phyloP scores from a whole-genome alignment of 768 basidiomycete genomes.

The Trametes cingulata region DNA sequence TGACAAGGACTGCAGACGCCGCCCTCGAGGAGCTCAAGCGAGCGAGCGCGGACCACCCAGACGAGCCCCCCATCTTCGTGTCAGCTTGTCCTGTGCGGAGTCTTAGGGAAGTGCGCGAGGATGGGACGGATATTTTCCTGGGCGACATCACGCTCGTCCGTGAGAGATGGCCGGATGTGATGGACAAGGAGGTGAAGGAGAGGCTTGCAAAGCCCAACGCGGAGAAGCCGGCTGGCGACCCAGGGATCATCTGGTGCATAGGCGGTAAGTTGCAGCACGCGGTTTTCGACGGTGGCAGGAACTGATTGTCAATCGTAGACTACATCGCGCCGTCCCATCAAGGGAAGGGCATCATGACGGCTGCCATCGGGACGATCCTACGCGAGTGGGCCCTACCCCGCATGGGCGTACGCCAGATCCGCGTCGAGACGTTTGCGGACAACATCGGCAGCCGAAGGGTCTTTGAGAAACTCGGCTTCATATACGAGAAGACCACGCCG shows the following conservation, averaged over 20 bases:
- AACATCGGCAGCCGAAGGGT: slow-evolving; percentile 65
- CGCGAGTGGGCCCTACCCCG: slow-evolving; percentile 62
- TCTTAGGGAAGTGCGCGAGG: slow-evolving; percentile 54
- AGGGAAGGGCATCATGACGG: slow-evolving; percentile 71
- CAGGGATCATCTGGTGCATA: slow-evolving; percentile 58
- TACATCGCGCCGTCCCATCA: slow-evolving; percentile 63
- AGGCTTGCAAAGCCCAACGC: slow-evolving; percentile 43
- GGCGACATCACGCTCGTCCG: slow-evolving; percentile 45
- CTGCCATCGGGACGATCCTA: slow-evolving; percentile 56
- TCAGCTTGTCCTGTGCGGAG: slow-evolving; percentile 48
- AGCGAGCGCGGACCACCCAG: slow-evolving; percentile 21
- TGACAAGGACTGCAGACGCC: slow-evolving; percentile 33
- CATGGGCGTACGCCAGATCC: slow-evolving; percentile 55
- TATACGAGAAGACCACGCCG: slow-evolving; percentile 39
- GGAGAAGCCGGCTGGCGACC: slow-evolving; percentile 46
- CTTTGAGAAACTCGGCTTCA: slow-evolving; percentile 68
- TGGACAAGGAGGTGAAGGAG: slow-evolving; percentile 40
- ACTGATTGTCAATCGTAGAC: slow-evolving; percentile 34
- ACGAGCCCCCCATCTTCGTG: slow-evolving; percentile 35
- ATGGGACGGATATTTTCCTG: slow-evolving; percentile 54
- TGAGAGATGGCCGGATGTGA: slow-evolving; percentile 30
- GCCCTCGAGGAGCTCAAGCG: slow-evolving; percentile 35
- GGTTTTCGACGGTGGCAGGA: neutral
- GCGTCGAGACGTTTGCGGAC: slow-evolving; percentile 45
- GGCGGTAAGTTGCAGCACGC: slow-evolving; percentile 53